Percentiles rank a stretch among this genome's conserved stretches.
Conservation (phyloP, 2,329 filamentous ascomycete genomes). For the Ascochyta koolunga region DNA sequence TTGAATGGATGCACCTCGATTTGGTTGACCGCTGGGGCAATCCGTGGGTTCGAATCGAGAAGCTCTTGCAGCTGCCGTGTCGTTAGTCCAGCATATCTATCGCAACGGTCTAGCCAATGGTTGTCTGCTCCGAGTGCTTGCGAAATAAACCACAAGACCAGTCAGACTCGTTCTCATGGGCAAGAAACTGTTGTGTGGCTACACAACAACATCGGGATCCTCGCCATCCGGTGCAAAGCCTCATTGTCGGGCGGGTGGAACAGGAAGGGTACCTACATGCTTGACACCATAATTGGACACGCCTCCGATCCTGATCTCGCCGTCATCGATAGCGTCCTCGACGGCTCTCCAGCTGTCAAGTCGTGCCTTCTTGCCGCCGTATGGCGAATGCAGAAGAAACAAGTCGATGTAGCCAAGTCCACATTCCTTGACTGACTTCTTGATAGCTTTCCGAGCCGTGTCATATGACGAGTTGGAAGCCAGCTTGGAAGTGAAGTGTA, state of each 20-base stretch:
- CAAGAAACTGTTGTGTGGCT: slow-evolving; percentile 5
- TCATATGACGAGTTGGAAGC: slow-evolving; percentile 71
- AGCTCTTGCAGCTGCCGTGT: slow-evolving; percentile 68
- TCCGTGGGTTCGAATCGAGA: slow-evolving; percentile 65
- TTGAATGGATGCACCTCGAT: slow-evolving; percentile 84
- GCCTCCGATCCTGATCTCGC: slow-evolving; percentile 73
- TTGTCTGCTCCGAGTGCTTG: slow-evolving; percentile 7
- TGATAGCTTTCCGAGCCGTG: slow-evolving; percentile 70
- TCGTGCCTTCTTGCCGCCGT: slow-evolving; percentile 71
- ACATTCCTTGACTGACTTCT: slow-evolving; percentile 66
- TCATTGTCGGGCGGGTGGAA: neutral
- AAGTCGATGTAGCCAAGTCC: slow-evolving; percentile 78
- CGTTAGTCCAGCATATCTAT: slow-evolving; percentile 19
- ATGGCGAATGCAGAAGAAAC: slow-evolving; percentile 80
- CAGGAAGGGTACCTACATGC: slow-evolving; percentile 60
- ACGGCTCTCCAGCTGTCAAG: slow-evolving; percentile 77
- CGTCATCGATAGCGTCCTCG: slow-evolving; percentile 74
- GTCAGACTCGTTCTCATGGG: neutral
- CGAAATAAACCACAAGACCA: neutral
- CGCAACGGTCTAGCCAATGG: slow-evolving; percentile 5
- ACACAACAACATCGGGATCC: slow-evolving; percentile 11
- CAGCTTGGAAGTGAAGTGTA: slow-evolving; percentile 84
- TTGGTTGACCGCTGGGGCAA: slow-evolving; percentile 76
- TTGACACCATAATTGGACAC: slow-evolving; percentile 80
- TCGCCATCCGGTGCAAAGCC: slow-evolving; percentile 11